A percentile compares a stretch with the other conserved stretches of the same genome.
Conservation (phyloP, 2,329 filamentous ascomycete genomes). For the Achaetomium macrosporum region DNA sequence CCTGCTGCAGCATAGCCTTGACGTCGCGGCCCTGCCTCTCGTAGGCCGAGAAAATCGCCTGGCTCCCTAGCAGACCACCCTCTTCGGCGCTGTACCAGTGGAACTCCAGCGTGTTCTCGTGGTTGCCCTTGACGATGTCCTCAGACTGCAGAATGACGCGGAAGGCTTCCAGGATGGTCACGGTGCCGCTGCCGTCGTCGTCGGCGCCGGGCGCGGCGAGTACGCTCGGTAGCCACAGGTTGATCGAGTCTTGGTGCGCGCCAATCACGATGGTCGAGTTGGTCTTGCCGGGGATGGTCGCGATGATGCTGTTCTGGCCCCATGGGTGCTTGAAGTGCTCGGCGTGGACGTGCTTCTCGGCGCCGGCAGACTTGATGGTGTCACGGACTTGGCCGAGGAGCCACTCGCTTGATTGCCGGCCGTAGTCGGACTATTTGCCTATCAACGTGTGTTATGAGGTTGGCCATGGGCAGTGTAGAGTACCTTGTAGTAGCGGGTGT, state of each 20-base stretch:
- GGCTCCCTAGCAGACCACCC: slow-evolving; percentile 77
- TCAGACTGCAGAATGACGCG: slow-evolving; percentile 71
- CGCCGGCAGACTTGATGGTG: slow-evolving; percentile 66
- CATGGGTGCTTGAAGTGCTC: slow-evolving; percentile 74
- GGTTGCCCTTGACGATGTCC: slow-evolving; percentile 63
- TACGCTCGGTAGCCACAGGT: slow-evolving; percentile 79
- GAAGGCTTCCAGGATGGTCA: slow-evolving; percentile 90
- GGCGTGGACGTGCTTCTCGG: slow-evolving; percentile 60
- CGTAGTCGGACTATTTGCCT: slow-evolving; percentile 61
- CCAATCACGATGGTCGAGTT: slow-evolving; percentile 84
- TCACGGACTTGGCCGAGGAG: slow-evolving; percentile 67
- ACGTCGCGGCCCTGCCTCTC: slow-evolving; percentile 66
- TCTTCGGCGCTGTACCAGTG: slow-evolving; percentile 95
- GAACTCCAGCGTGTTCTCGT: slow-evolving; percentile 85
- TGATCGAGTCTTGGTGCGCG: slow-evolving; percentile 93
- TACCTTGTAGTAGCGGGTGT: slow-evolving; percentile 69
- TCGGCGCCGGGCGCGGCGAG: slow-evolving; percentile 89
- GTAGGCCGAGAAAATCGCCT: slow-evolving; percentile 82
- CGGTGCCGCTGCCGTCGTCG: slow-evolving; percentile 86
- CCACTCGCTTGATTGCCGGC: slow-evolving; percentile 83
- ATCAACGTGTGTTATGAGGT: slow-evolving; percentile 61
- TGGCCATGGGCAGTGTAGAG: not conserved
- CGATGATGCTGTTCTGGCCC: slow-evolving; percentile 88
- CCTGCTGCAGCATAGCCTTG: slow-evolving; percentile 96
- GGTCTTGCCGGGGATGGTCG: slow-evolving; percentile 78